These are phyloP conservation scores for Leccinum rimulosum DNA, from an alignment of 768 basidiomycete genomes.

Conservation along the genomic window DNA sequence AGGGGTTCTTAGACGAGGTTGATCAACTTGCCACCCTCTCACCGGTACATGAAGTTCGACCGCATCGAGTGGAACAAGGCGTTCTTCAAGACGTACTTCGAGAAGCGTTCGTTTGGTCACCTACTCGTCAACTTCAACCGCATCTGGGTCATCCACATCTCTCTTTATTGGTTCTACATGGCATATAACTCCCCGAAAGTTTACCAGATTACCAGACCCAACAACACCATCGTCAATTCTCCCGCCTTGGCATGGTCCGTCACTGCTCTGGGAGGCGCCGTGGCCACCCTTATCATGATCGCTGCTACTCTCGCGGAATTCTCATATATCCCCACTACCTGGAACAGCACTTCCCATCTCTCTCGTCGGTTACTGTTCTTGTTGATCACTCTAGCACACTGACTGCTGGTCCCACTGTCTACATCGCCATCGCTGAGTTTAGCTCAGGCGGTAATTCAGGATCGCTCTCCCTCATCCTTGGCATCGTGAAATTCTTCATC, in stretches of 20 bases:
- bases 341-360: constrained; percentile 98
- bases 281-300: constrained; percentile 97
- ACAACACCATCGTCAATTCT: constrained; percentile 48
- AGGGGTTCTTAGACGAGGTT: constrained; percentile 63
- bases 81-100: constrained; percentile 99
- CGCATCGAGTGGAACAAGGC: constrained; percentile 94
- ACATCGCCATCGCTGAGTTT: constrained; percentile 83
- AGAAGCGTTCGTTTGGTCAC: constrained; percentile 95
- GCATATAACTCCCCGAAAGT: constrained; percentile 88
- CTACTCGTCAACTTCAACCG: constrained; percentile 99
- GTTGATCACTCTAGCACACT: constrained; percentile 78
- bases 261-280: constrained; percentile 90
- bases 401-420: constrained; percentile 92
- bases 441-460: constrained; percentile 55
- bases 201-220: constrained; percentile 49
- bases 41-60: constrained; percentile 96
- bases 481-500: constrained; percentile 95
- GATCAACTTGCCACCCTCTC: constrained; percentile 85
- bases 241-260: constrained; percentile 91
- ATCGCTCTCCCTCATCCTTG: constrained; percentile 85
- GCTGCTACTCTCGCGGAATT: constrained; percentile 92
- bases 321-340: constrained; percentile 96
- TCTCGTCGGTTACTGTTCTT: constrained; percentile 90
- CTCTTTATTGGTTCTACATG: constrained; percentile 96
- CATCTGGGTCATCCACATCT: constrained; percentile 97